Base-by-base conservation (phyloP, 345 rosid genomes). In the Cardamine occulta region DNA sequence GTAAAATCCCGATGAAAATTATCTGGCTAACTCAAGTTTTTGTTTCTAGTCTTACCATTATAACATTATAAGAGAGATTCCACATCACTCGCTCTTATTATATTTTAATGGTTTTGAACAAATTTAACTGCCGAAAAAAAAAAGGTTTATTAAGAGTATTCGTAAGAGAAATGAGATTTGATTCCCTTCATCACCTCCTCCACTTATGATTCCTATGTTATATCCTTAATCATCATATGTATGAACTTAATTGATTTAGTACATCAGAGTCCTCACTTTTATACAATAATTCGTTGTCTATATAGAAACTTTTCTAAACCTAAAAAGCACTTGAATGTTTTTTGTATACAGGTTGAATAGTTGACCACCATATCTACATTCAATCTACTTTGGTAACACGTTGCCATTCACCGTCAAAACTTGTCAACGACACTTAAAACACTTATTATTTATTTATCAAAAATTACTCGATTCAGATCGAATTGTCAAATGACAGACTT, bases 1-100 rank as follows among this genome's bases (percentile, higher is more conserved):
- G 37, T 49, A 32, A 44, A 29, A 49, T 31, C 10, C 42, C 42
- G 6, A 28, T 28, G 42, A 66, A 48, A 7, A 31, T 32, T 1
- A 49, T 66, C n/a, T 19, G 47, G 47, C 32, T 66, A 66, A 66
- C 47, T 49, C 70, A 49, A 49, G 21, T 66, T 34, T 66, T 66
- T 66, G 71, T 66, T 66, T 49, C 31, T 49, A 66, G 44, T 12
- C 58, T 66, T 49, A 12, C 48, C 62, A n/a, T 57, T n/a, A 11
- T 17, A 18, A 34, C 6, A 28, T 0, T 59, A 7, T 14, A 37
- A 35, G 14, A 34, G 64, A 18, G 8, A 34, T 60, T 35, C 17
- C 18, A 59, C 9, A 35, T 35, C 45, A 59, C n/a, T 59, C 28
- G 2, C 5, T 52, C 15, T 53, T 12, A 1, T 53, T 24, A 14